phyloP scores from a whole-genome alignment of 192 early-diverging fungal species.

The Backusella sp. region DNA sequence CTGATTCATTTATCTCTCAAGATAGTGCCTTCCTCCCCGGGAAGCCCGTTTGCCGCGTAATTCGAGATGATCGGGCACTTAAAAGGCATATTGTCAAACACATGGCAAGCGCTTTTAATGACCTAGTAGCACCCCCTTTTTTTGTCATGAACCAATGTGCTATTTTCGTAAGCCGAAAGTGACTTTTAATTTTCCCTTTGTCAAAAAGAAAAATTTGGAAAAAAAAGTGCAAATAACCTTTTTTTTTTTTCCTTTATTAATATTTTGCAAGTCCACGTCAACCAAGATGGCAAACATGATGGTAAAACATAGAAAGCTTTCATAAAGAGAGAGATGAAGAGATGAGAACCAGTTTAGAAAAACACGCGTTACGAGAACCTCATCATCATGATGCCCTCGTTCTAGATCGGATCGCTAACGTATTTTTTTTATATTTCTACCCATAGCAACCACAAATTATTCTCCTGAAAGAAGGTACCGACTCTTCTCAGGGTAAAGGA shows the following conservation, averaged over 20 bases:
- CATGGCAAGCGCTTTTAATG: background rate
- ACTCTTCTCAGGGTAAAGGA: slow-evolving; percentile 95
- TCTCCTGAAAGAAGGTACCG: slow-evolving; percentile 98
- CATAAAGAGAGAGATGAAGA: background rate
- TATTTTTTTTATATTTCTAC: background rate
- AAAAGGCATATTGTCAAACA: background rate
- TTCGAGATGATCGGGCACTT: too few species aligned
- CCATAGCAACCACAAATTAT: slow-evolving; percentile 96
- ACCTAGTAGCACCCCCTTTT: background rate
- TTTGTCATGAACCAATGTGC: background rate
- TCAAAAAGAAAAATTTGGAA: background rate
- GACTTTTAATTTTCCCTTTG: background rate
- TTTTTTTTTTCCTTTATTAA: background rate
- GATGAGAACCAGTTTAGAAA: background rate
- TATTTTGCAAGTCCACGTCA: background rate
- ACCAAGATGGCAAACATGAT: slow-evolving; percentile 3
- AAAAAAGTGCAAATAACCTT: background rate
- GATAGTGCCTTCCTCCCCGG: too few species aligned
- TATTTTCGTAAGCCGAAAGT: background rate
- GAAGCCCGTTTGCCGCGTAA: too few species aligned
- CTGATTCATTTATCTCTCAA: too few species aligned
- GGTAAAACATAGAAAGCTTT: background rate
- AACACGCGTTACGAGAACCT: background rate
- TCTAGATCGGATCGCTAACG: background rate
- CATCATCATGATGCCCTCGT: background rate